A percentile compares a stretch with the other conserved stretches of the same genome.
Conservation (phyloP, 1,284 basidiomycete species). For the Grifola frondosa region DNA sequence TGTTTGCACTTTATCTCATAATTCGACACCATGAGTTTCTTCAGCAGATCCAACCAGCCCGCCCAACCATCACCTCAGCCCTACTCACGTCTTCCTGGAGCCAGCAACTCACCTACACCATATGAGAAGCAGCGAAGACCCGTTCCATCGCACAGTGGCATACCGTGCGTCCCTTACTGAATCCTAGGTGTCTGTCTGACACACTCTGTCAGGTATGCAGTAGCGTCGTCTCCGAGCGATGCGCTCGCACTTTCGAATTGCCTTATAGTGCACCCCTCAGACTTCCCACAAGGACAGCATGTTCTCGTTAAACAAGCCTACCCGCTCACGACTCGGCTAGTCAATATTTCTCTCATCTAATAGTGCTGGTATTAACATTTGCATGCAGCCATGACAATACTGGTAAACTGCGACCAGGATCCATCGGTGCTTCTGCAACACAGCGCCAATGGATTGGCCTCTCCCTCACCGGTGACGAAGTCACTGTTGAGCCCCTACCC, state of each 20-base stretch:
- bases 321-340: constrained; percentile 73
- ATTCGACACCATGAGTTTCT: constrained; percentile 51
- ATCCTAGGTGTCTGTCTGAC: background rate
- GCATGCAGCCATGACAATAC: constrained; percentile 71
- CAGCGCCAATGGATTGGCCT: constrained; percentile 88
- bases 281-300: constrained; percentile 74
- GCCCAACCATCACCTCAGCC: constrained; percentile 41
- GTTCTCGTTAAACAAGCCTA: constrained; percentile 72
- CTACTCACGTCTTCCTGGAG: constrained; percentile 48
- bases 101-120: constrained; percentile 49
- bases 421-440: constrained; percentile 65
- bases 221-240: constrained; percentile 58
- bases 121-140: constrained; percentile 35
- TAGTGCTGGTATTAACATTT: background rate
- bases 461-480: constrained; percentile 74
- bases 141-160: constrained; percentile 34
- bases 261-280: constrained; percentile 73
- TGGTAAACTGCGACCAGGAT: constrained; percentile 58
- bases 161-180: constrained; percentile 38
- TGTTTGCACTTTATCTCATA: background rate
- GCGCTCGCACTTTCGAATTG: constrained; percentile 80
- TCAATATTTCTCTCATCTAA: constrained; percentile 3
- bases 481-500: constrained; percentile 69
- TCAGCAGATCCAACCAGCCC: constrained; percentile 40
- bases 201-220: constrained; percentile 46